phyloP scores from a whole-genome alignment of 768 basidiomycete genomes.

The Agaricus sinodeliciosus region DNA sequence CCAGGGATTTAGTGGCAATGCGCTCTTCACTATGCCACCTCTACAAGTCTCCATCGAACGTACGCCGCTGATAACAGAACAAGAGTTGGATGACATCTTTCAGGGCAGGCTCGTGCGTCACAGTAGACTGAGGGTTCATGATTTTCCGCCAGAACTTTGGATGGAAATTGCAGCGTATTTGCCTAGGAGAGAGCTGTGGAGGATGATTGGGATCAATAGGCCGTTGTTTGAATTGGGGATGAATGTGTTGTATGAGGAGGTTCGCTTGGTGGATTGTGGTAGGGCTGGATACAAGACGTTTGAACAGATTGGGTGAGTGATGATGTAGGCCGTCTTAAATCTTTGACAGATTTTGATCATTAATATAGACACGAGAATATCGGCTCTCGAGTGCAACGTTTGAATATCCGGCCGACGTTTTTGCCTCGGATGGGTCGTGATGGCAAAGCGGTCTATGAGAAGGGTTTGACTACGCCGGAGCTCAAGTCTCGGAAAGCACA shows the following conservation, averaged over 20 bases:
- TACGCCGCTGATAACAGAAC: slow-evolving; percentile 2
- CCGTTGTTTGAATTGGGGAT: slow-evolving; percentile 23
- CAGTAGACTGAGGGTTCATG: slow-evolving; percentile 10
- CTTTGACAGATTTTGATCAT: neutral
- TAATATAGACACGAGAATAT: slow-evolving; percentile 14
- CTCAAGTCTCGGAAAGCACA: neutral
- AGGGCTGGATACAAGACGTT: slow-evolving; percentile 15
- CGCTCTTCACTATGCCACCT: slow-evolving; percentile 1
- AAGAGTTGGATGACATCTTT: slow-evolving; percentile 3
- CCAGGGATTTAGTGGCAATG: neutral
- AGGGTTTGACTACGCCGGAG: neutral
- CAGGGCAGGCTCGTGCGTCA: neutral
- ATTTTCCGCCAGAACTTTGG: slow-evolving; percentile 22
- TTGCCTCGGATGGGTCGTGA: slow-evolving; percentile 15
- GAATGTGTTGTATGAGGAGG: slow-evolving; percentile 22
- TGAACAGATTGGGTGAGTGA: slow-evolving; percentile 18
- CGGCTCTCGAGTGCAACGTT: slow-evolving; percentile 17
- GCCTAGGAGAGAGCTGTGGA: slow-evolving; percentile 16
- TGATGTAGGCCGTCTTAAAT: neutral
- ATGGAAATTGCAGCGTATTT: slow-evolving; percentile 20
- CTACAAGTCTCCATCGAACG: neutral
- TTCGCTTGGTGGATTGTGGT: slow-evolving; percentile 21
- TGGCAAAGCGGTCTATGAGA: slow-evolving; percentile 1
- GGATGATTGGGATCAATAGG: slow-evolving; percentile 23
- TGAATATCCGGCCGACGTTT: slow-evolving; percentile 23